A percentile compares a stretch with the other conserved stretches of the same genome.
phyloP scores from a whole-genome alignment of 192 early-diverging fungal species.

The Polychytrium aggregatum region DNA sequence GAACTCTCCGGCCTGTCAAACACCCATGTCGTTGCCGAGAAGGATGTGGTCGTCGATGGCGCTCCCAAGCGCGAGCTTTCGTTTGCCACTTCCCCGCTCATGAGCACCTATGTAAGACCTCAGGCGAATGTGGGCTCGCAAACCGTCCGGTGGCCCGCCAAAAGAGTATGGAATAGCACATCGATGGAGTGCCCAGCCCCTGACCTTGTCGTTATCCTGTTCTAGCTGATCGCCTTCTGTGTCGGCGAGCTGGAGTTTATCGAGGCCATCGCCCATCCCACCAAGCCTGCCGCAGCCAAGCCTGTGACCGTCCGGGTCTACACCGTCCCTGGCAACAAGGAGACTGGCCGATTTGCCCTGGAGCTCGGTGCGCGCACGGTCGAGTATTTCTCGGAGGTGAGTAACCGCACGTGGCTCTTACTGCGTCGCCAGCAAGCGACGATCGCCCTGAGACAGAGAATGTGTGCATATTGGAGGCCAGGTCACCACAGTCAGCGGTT shows the following conservation, averaged over 20 bases:
- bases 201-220: too few relatives aligned
- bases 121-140: too few relatives aligned
- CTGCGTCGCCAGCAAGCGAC: too few relatives aligned
- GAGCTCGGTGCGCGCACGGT: slow-evolving; percentile 62
- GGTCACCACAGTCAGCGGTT: too few relatives aligned
- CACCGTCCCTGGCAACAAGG: slow-evolving; percentile 63
- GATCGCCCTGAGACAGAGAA: too few relatives aligned
- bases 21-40: slow-evolving; percentile 71
- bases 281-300: slow-evolving; percentile 42
- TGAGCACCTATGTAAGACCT: slow-evolving; percentile 88
- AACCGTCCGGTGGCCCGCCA: too few relatives aligned
- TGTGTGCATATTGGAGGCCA: too few relatives aligned
- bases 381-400: slow-evolving; percentile 78
- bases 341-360: slow-evolving; percentile 75
- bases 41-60: slow-evolving; percentile 34
- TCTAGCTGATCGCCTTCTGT: slow-evolving; percentile 69
- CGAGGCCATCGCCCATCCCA: slow-evolving; percentile 61
- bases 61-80: slow-evolving; percentile 63
- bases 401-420: too few relatives aligned
- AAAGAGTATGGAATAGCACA: too few relatives aligned
- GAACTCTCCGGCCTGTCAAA: slow-evolving; percentile 81
- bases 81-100: slow-evolving; percentile 81
- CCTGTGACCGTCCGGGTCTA: slow-evolving; percentile 79
- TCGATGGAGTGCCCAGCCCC: too few relatives aligned
- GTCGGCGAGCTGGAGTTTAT: slow-evolving; percentile 89